Conservation (phyloP, 2,329 filamentous ascomycete species). For the Fusarium compactum region DNA sequence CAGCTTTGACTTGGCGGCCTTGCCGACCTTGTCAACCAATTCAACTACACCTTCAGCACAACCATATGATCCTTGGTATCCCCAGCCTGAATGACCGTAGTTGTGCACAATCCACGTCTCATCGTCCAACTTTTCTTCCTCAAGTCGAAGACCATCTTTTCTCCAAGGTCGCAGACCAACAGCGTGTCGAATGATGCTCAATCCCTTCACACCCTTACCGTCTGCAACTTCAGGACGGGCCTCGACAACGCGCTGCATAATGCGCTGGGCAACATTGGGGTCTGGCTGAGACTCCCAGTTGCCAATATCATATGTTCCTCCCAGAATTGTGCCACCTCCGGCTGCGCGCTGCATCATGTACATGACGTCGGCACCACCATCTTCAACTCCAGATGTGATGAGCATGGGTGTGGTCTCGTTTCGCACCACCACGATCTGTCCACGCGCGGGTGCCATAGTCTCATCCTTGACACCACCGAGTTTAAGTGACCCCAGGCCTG, state of each 20-base stretch:
- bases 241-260: conserved; percentile 82
- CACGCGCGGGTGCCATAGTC: conserved; percentile 79
- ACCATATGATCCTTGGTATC: conserved; percentile 78
- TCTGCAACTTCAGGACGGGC: conserved; percentile 72
- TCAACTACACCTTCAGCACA: conserved; percentile 75
- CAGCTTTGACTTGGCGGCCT: conserved; percentile 47
- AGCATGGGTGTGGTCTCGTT: conserved; percentile 81
- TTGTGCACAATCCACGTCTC: conserved; percentile 79
- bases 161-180: conserved; percentile 85
- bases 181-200: conserved; percentile 83
- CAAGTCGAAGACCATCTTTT: conserved; percentile 78
- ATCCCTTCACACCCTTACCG: conserved; percentile 76
- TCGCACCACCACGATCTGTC: conserved; percentile 85
- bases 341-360: conserved; percentile 88
- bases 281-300: conserved; percentile 86
- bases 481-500: conserved; percentile 78
- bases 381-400: conserved; percentile 77
- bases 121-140: conserved; percentile 66
- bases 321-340: conserved; percentile 85
- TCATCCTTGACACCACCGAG: conserved; percentile 86
- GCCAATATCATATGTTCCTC: conserved; percentile 84
- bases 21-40: conserved; percentile 72
- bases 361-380: conserved; percentile 76
- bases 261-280: conserved; percentile 80
- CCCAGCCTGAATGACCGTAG: conserved; percentile 84